Base-by-base conservation (phyloP, 192 early-diverging fungal genomes). In the Backusella psychrophila region DNA sequence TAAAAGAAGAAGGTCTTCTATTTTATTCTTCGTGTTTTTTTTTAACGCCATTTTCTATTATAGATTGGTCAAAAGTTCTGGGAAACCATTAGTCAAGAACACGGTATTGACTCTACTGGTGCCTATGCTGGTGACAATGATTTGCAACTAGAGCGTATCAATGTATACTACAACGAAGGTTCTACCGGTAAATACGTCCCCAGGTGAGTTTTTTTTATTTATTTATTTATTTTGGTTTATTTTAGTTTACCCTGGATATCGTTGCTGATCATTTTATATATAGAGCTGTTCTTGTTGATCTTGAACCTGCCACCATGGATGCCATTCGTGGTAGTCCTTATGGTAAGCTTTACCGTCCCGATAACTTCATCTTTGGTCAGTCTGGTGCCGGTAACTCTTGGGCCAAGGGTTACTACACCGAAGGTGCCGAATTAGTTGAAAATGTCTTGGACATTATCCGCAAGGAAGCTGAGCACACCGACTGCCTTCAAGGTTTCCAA, bases 321-420 rank as follows among this genome's bases (percentile, higher is more conserved):
- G 88, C 92, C 14, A 91, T 98, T 76, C 93, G 94, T 74, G 85
- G 89, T 73, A 91, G 93, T 71, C 88, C 90, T 56, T 93, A 91
- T 79, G 94, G 93, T 65, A 85, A 94, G 77, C 91, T 99, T 73
- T 99, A 97, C 89, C 93, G 96, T 78, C 96, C 96, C 21, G 97
- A 99, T 83, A 99, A 98, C 91, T 97, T 95, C 80, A 90, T 99
- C 68, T 92, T 92, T 85, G 98, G 94, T 23, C 94, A 97, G 84
- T 94, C 88, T 74, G 98, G 98, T 78, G 98, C 98, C 75, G 98
- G 98, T 76, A 99, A 99, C 92, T 96, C 96, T 83, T 99, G 98
- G 98, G 98, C 98, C 73, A 98, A 97, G 86, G 98, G 98, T 72
- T 94, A 96, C 85, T 99, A 99, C 90, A 99, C 98, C 38, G 98